Conservation (phyloP, 2,329 filamentous ascomycete genomes). For the Penicillium sp. region DNA sequence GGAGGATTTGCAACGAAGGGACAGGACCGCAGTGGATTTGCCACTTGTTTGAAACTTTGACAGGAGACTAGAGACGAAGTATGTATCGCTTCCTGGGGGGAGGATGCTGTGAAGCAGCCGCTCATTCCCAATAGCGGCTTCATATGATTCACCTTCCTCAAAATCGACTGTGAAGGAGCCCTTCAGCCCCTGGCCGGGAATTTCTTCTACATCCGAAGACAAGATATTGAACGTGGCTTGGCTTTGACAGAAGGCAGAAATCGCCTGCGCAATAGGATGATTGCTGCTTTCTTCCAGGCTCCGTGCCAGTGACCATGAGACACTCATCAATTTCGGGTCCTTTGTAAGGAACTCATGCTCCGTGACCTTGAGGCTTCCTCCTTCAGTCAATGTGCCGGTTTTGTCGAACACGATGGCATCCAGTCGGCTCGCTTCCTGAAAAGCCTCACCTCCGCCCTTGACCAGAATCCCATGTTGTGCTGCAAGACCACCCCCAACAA, state of each 20-base stretch:
- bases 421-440: slow-evolving; percentile 73
- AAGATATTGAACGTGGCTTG: slow-evolving; percentile 22
- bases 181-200: slow-evolving; percentile 53
- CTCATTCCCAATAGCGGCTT: slow-evolving; percentile 55
- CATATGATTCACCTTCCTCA: slow-evolving; percentile 27
- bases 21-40: slow-evolving; percentile 43
- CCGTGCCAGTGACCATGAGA: slow-evolving; percentile 44
- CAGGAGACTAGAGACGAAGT: slow-evolving; percentile 31
- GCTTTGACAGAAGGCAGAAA: slow-evolving; percentile 45
- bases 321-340: slow-evolving; percentile 28
- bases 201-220: slow-evolving; percentile 45
- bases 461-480: slow-evolving; percentile 74
- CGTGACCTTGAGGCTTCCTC: slow-evolving; percentile 52
- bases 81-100: slow-evolving; percentile 28
- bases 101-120: slow-evolving; percentile 39
- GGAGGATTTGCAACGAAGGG: slow-evolving; percentile 25
- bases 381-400: slow-evolving; percentile 73
- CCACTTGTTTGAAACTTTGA: slow-evolving; percentile 37
- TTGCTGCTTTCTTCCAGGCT: slow-evolving; percentile 54
- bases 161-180: slow-evolving; percentile 41
- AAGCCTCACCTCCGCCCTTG: slow-evolving; percentile 78
- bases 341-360: slow-evolving; percentile 42
- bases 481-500: slow-evolving; percentile 73
- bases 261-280: slow-evolving; percentile 54
- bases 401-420: slow-evolving; percentile 84